Evolutionary conservation across 345 rosid genomes (phyloP).

Genomic region (Salix dunnii): DNA sequence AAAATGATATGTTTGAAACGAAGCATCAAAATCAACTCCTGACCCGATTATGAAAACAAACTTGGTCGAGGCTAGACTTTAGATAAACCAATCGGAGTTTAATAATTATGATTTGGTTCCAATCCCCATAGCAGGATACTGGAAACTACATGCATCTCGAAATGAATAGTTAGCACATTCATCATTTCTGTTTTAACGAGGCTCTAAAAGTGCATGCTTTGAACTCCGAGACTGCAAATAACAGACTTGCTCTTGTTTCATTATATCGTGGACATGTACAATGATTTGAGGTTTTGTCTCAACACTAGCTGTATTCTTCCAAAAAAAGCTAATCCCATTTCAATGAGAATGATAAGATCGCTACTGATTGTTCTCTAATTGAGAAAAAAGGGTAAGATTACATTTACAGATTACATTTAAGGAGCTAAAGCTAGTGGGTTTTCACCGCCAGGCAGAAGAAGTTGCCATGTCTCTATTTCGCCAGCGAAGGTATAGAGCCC

Average conservation of each 20-base stretch:
- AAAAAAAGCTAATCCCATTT: neutral
- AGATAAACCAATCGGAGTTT: too few species aligned
- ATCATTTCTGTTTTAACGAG: neutral
- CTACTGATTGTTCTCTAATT: neutral
- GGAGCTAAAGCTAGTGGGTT: neutral
- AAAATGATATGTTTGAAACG: too few species aligned
- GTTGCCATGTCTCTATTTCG: slow-evolving; percentile 64
- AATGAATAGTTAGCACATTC: neutral
- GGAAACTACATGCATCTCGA: neutral
- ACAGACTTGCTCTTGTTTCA: neutral
- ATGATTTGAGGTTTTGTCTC: neutral
- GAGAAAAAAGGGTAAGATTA: neutral
- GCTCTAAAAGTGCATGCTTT: neutral
- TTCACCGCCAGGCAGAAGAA: slow-evolving; percentile 69
- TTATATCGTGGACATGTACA: slow-evolving; percentile 4
- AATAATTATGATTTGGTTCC: neutral
- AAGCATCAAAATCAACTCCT: too few species aligned
- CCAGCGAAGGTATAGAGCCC: slow-evolving; percentile 67
- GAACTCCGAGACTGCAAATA: neutral
- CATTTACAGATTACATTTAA: slow-evolving; percentile 18
- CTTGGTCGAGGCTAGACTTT: too few species aligned
- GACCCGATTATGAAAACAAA: too few species aligned
- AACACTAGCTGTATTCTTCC: neutral
- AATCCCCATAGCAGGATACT: neutral
- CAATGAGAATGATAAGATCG: neutral